Evolutionary conservation across 2,329 filamentous ascomycete genomes (phyloP).

Genomic region (Simplicillium sp.): DNA sequence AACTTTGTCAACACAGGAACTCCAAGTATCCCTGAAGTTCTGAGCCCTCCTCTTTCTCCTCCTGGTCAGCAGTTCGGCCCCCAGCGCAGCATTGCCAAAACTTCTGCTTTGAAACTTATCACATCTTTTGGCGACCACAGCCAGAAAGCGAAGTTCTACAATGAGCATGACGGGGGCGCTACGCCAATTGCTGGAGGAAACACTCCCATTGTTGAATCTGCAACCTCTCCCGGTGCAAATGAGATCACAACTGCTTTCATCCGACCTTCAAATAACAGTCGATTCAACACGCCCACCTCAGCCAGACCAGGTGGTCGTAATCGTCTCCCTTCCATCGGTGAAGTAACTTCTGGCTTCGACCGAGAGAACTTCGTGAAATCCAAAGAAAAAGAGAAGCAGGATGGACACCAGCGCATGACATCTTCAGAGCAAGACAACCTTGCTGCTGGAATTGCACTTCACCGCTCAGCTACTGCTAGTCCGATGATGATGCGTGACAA

Average conservation of each 20-base stretch:
- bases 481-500: conserved; percentile 52
- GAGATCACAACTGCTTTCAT: conserved; percentile 60
- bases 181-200: conserved; percentile 77
- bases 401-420: conserved; percentile 22
- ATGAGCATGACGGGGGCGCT: conserved; percentile 42
- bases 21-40: conserved; percentile 47
- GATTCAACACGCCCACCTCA: conserved; percentile 60
- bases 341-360: conserved; percentile 30
- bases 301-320: conserved; percentile 48
- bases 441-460: conserved; percentile 35
- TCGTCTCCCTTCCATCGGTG: conserved; percentile 70
- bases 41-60: conserved; percentile 67
- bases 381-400: conserved; percentile 9
- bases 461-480: conserved; percentile 58
- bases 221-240: conserved; percentile 50
- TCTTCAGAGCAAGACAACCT: conserved; percentile 33
- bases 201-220: conserved; percentile 79
- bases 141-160: conserved; percentile 56
- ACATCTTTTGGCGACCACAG: conserved; percentile 68
- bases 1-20: conserved; percentile 41
- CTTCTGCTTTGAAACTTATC: conserved; percentile 80
- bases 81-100: conserved; percentile 61
- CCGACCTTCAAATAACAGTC: conserved; percentile 56
- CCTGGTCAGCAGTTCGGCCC: conserved; percentile 50
- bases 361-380: conserved; percentile 13